Conservation (phyloP, 73 alveolate genomes). For the Blepharisma stoltei region DNA sequence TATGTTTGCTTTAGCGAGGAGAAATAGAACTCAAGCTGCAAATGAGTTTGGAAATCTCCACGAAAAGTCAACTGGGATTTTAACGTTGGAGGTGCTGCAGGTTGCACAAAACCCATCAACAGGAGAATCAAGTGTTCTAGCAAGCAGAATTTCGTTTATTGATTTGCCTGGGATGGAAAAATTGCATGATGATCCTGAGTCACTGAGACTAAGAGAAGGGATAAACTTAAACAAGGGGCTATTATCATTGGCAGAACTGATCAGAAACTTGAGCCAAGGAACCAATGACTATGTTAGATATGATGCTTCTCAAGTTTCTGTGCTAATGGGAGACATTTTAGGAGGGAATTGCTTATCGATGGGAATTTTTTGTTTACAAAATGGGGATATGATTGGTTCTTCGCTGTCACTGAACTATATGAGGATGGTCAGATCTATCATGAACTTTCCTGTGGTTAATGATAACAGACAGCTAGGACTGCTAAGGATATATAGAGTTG, state of each 20-base stretch:
- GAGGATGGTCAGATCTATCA: constrained; percentile 78
- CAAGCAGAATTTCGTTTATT: constrained; percentile 76
- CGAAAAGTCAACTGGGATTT: constrained; percentile 83
- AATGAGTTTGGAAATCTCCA: constrained; percentile 92
- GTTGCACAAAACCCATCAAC: constrained; percentile 75
- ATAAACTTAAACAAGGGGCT: constrained; percentile 86
- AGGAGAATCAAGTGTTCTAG: constrained; percentile 77
- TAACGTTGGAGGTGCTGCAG: constrained; percentile 87
- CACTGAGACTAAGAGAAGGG: constrained; percentile 84
- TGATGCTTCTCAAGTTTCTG: constrained; percentile 86
- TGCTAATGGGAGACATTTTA: constrained; percentile 81
- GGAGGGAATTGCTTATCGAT: constrained; percentile 94
- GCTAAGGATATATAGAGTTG: constrained; percentile 89
- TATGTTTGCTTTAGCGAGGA: constrained; percentile 84
- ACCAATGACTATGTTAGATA: constrained; percentile 82
- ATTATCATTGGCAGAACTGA: constrained; percentile 75
- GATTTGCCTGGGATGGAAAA: constrained; percentile 97
- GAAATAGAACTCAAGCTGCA: constrained; percentile 72
- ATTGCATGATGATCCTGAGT: constrained; percentile 91
- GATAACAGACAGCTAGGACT: constrained; percentile 92
- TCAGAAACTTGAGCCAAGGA: constrained; percentile 86
- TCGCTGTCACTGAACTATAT: constrained; percentile 83
- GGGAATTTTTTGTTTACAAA: constrained; percentile 91
- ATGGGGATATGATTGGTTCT: constrained; percentile 93
- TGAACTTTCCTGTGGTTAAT: constrained; percentile 93